Evolutionary conservation across 2,329 filamentous ascomycete species (phyloP), one percentile per base, ranked within the genome.

Genomic region (Hypoxylon rubiginosum): DNA sequence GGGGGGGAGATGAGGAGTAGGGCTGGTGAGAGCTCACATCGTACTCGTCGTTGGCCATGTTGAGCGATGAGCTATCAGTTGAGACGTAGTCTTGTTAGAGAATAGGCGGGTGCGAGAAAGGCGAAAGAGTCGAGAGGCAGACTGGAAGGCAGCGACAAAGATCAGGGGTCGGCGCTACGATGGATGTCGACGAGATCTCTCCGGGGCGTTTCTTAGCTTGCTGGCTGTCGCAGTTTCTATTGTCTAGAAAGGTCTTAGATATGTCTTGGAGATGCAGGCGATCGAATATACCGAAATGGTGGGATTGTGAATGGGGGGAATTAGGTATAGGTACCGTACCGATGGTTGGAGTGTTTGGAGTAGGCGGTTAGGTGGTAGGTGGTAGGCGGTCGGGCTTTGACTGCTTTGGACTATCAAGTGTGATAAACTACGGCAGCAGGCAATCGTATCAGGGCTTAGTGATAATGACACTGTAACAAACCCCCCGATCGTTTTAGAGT

Each of bases 31-130:
- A 84, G n/a, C 94, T 87, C 86, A 98, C 95, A 91, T 99, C 96
- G 86, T 99, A 99, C 87, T 99, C 96, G 89, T 99, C 96, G 91
- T 98, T 99, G 79, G 95, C 96, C 96, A 98, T 99, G 83, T 76
- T 86, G 85, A 81, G 71, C 72, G 68, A 72, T 68, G 45, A 46
- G 34, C 30, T 62, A 59, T 64, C 48, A 55, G 61, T 72, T 45
- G 48, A 50, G 58, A 39, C 63, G 54, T 51, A 65, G 58, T 49
- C 21, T 62, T 64, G 52, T 71, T 55, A 61, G 64, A 63, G 62
- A 64, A 58, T 26, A 65, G 49, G 57, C 48, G 13, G 51, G 41
- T 53, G 45, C 48, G 55, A 28, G 36, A 36, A 43, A 58, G 64
- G 50, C 55, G 39, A 49, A 49, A 21, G 41, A 46, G 41, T 55